Base-by-base conservation (phyloP, 2,329 filamentous ascomycete species). In the Fusarium euwallaceae region DNA sequence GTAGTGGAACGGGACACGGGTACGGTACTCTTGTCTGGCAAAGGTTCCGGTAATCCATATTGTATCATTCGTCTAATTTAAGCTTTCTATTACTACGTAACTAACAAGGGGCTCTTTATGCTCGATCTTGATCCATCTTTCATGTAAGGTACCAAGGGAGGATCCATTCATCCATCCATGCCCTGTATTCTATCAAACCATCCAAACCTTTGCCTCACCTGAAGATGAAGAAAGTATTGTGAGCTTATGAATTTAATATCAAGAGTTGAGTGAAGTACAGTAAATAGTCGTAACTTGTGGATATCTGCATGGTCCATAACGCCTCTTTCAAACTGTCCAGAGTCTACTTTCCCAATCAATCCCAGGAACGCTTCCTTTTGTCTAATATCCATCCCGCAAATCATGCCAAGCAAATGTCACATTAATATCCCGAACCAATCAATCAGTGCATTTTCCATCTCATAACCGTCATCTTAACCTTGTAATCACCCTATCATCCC, bases 401-500 rank as follows among this genome's bases (percentile, higher is more conserved):
- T 36, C 32, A 58, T 59, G 22, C 20, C 55, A 22, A 59, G 29
- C 20, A n/a, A 55, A 55, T 55, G 2, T 32, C 48, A 55, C 48
- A 55, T 55, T 32, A 55, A 32, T 32, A 53, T 32, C 48, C 48
- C 17, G 32, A 51, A 17, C 45, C 16, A 51, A 51, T 8, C 45
- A 53, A 41, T 4, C 45, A 39, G 24, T 39, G 11, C 24, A 75
- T 51, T 76, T 62, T 53, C 27, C 20, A 79, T 32, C 78, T 76
- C 58, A 34, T 29, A 39, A 9, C 24, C 7, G 27, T 61, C 58
- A 55, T 55, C 2, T n/a, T 32, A 17, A 53, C 10, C 16, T 20
- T 17, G 24, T 32, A 32, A 22, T 71, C 59, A 78, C 4, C 73
- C 72, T 24, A 76, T 55, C 59, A 80, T 51, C 16, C 71, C 70